These are phyloP conservation scores for Boletus rex-veris DNA, from an alignment of 768 basidiomycete species.

Conservation along the genomic window DNA sequence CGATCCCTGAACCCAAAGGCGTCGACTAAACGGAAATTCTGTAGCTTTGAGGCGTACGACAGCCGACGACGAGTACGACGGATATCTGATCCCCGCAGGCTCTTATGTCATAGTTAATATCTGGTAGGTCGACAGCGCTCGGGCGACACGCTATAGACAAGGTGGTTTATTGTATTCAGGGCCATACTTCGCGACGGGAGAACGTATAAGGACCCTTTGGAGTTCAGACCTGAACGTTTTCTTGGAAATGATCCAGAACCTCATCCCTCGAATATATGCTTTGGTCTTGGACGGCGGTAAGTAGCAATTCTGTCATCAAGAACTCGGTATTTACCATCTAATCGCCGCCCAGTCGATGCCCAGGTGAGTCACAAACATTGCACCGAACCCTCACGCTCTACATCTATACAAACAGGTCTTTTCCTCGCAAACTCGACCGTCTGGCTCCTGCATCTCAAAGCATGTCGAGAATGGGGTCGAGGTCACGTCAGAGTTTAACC, in stretches of 20 bases:
- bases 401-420: constrained; percentile 13
- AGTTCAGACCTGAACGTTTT: constrained; percentile 25
- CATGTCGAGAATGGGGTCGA: constrained; percentile 38
- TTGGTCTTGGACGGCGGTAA: constrained; percentile 22
- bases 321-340: neutral
- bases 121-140: constrained; percentile 1
- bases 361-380: neutral
- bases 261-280: constrained; percentile 11
- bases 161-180: constrained; percentile 2
- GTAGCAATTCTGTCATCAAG: neutral
- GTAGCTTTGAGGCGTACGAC: constrained; percentile 8
- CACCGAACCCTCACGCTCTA: neutral
- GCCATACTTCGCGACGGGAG: constrained; percentile 17
- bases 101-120: constrained; percentile 19
- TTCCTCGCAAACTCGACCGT: constrained; percentile 25
- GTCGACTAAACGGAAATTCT: neutral
- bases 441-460: constrained; percentile 34
- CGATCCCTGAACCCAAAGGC: neutral
- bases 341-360: constrained; percentile 5
- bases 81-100: constrained; percentile 19
- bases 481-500: constrained; percentile 42
- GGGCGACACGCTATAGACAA: too few relatives aligned
- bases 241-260: constrained; percentile 15
- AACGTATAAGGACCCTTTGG: constrained; percentile 13
- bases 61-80: constrained; percentile 15